Evolutionary conservation across 768 basidiomycete genomes (phyloP), one percentile per base, ranked within the genome.

Genomic region (Tylopilus sp.): DNA sequence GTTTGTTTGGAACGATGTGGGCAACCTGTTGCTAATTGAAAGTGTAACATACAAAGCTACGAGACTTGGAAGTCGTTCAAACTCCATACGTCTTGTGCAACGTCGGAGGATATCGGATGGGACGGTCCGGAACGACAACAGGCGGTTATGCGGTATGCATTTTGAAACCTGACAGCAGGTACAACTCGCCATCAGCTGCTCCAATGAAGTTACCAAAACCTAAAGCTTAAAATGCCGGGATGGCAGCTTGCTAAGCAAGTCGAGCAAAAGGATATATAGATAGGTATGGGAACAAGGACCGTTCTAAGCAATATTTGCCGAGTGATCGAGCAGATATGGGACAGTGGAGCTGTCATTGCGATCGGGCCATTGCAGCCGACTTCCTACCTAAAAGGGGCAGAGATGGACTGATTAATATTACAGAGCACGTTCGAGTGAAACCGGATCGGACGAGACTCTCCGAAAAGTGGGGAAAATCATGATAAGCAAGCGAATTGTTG

Each of bases 361-460:
- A 24, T 51, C 50, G 46, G 26, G 16, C 34, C 2, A 41, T 13
- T n/a, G 16, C 9, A 30, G 46, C 36, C 26, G 38, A 41, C 21
- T 36, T 19, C n/a, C 48, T 19, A 30, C 16, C 13, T n/a, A n/a
- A n/a, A n/a, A n/a, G n/a, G 19, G 24, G 31, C 3, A 28, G 8
- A 42, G 25, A 42, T 47, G 41, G 51, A 54, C 31, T 30, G 38
- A 29, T 19, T 58, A 53, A 64, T 56, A 44, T 59, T 67, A 64
- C 64, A 68, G 29, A 40, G 44, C 30, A 26, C 40, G 19, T 25
- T 34, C 50, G 25, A 40, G 46, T n/a, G 11, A 48, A 48, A 42
- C 26, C 29, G 16, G 31, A 42, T 36, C 50, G 43, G 22, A 42
- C 30, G n/a, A 12, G 16, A 1, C 42, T 21, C 17, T 42, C 45